Base-by-base conservation (phyloP, 2,329 filamentous ascomycete species). In the Onygena corvina region DNA sequence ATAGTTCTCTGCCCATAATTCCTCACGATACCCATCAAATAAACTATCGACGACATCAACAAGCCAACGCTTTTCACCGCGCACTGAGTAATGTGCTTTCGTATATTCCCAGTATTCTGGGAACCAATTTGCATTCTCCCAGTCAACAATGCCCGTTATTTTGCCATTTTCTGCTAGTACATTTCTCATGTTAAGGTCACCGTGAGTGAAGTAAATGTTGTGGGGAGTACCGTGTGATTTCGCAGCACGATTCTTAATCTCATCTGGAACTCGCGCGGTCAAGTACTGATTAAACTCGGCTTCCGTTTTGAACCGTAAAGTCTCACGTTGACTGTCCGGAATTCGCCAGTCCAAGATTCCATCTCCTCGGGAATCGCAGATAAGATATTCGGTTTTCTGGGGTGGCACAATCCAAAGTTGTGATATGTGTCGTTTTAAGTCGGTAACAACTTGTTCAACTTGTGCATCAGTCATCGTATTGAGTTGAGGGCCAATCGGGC, bases 81-180 rank as follows among this genome's bases (percentile, higher is more conserved):
- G 45, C 12, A 55, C 50, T 20, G 47, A 48, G 31, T 51, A 55
- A 48, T 53, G 53, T 3, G 54, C 44, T 29, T 62, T 60, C 3
- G 59, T 58, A 34, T 58, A 61, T 40, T 61, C 58, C 60, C 58
- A 62, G 46, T 63, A 63, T 40, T 62, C 58, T 1, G 59, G 60
- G 49, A 58, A 63, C 55, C 57, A 62, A 12, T 59, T 58, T 3
- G 59, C 54, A 38, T 54, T 58, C 52, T 62, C 59, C 60, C 60
- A 62, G 9, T 60, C 61, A 11, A 61, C 54, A 46, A 62, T 52
- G 11, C 58, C 60, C 9, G 51, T 51, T 20, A 62, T 55, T 23
- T 53, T 55, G 2, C 58, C 57, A 42, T 58, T 57, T 31, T 59
- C 54, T 2, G 58, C 52, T 3, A 63, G 54, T 25, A 63, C 57